Evolutionary conservation across 2,329 filamentous ascomycete genomes (phyloP), one percentile per base, ranked within the genome.

Genomic region (Thelonectria olida): DNA sequence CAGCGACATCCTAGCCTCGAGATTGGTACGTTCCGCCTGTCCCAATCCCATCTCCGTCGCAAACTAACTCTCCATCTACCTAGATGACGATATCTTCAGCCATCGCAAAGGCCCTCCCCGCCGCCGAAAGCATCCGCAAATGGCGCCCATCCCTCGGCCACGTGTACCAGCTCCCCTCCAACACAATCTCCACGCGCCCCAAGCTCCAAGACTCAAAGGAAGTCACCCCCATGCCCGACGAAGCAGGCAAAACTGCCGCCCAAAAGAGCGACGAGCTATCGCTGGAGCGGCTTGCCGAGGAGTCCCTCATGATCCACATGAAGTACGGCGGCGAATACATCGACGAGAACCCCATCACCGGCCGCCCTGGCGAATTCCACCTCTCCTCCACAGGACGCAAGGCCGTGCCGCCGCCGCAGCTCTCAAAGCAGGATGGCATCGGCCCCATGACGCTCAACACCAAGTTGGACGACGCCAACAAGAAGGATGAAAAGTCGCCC

Each of bases 261-360:
- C 75, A 74, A 49, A 82, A 77, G 54, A 75, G 76, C 60, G 77
- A 79, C 36, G 76, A 79, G 57, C 68, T 74, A 1, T 77, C 75
- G 1, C 73, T 84, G 4, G 79, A 84, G 61, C 79, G 81, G 13
- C 74, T 85, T 3, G 80, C 87, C 2, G 85, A 89, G 66, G 85
- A 89, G 67, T 85, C 87, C 0, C 83, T 88, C 63, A 75, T 80
- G 66, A 80, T 86, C 39, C 85, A 88, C 66, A 79, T 86, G 74
- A 82, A 81, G 63, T 86, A 85, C 66, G 88, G 87, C 36, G 84
- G 86, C 49, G 87, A 90, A 65, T 90, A 88, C 71, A 85, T 90
- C 75, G 86, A 90, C 74, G 86, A 90, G 73, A 90, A 89, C 66
- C 87, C 88, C 41, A 90, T 90, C 67, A 89, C 87, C 1, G 88